Evolutionary conservation across 2,329 filamentous ascomycete genomes (phyloP).

Genomic region (Aureobasidium zeae): DNA sequence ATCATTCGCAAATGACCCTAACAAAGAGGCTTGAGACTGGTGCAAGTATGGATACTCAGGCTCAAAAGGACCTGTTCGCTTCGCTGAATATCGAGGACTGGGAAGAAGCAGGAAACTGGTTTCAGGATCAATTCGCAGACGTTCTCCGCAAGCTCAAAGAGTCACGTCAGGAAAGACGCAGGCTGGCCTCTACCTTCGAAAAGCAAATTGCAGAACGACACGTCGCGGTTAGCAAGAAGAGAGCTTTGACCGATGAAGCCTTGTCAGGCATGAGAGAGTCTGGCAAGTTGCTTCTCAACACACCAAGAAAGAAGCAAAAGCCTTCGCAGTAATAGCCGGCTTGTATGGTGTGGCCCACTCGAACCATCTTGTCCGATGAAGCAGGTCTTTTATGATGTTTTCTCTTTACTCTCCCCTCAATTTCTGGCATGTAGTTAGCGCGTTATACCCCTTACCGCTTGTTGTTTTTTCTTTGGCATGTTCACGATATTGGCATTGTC

Average conservation of each 20-base stretch:
- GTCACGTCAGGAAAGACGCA: constrained; percentile 45
- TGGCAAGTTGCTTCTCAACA: constrained; percentile 45
- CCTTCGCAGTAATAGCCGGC: neutral
- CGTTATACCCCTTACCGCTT: too few species aligned
- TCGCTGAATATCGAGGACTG: constrained; percentile 46
- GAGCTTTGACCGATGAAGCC: constrained; percentile 38
- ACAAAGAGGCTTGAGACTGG: constrained; percentile 20
- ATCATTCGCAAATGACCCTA: constrained; percentile 16
- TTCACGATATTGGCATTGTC: too few species aligned
- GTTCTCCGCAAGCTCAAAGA: constrained; percentile 44
- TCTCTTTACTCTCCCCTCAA: too few species aligned
- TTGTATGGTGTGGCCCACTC: too few species aligned
- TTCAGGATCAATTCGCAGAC: constrained; percentile 46
- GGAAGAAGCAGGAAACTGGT: constrained; percentile 54
- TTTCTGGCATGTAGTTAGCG: too few species aligned
- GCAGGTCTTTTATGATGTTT: too few species aligned
- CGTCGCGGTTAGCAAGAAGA: constrained; percentile 41
- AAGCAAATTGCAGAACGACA: constrained; percentile 46
- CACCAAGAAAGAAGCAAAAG: constrained; percentile 27
- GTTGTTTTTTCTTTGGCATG: too few species aligned
- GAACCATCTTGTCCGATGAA: too few species aligned
- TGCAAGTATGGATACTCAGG: constrained; percentile 18
- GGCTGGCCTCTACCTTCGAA: constrained; percentile 48
- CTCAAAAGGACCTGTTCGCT: constrained; percentile 43
- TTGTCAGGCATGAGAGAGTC: constrained; percentile 42